Conservation (phyloP, 805 yeast genomes). For the Pichia kluyveri region DNA sequence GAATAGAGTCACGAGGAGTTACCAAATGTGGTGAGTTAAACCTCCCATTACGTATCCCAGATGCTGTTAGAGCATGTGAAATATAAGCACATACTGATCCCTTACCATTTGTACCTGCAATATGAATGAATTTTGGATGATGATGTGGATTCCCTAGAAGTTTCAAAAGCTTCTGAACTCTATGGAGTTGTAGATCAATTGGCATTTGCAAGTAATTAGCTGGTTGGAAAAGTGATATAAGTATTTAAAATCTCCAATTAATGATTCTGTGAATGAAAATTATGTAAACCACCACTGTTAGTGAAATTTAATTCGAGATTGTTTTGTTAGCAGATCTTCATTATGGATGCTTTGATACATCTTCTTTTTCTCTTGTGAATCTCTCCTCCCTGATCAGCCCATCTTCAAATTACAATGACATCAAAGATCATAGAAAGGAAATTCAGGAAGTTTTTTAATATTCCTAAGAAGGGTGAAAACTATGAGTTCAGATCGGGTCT, state of each 20-base stretch:
- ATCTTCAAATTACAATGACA: slow-evolving; percentile 1
- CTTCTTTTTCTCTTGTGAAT: too few relatives aligned
- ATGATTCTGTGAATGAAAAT: too few relatives aligned
- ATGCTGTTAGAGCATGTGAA: slow-evolving; percentile 47
- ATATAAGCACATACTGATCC: slow-evolving; percentile 87
- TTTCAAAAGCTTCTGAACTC: slow-evolving; percentile 38
- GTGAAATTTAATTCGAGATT: too few relatives aligned
- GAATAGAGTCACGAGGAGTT: slow-evolving; percentile 65
- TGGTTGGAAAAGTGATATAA: too few relatives aligned
- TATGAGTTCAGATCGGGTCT: slow-evolving; percentile 83
- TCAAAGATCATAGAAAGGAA: slow-evolving; percentile 36
- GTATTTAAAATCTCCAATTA: too few relatives aligned
- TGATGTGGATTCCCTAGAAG: slow-evolving; percentile 63
- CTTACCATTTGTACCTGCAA: slow-evolving; percentile 96
- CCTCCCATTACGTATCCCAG: slow-evolving; percentile 52
- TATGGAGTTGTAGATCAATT: slow-evolving; percentile 49
- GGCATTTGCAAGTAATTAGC: slow-evolving; percentile 32
- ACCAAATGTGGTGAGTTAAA: slow-evolving; percentile 87
- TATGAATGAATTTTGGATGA: slow-evolving; percentile 49
- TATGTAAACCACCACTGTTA: too few relatives aligned
- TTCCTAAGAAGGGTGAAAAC: slow-evolving; percentile 67
- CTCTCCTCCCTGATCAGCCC: too few relatives aligned
- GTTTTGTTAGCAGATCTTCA: too few relatives aligned
- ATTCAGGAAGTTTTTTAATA: slow-evolving; percentile 46
- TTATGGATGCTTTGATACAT: too few relatives aligned